Evolutionary conservation across 441 rosid genomes (phyloP).

Genomic region (Populus trichocarpa): DNA sequence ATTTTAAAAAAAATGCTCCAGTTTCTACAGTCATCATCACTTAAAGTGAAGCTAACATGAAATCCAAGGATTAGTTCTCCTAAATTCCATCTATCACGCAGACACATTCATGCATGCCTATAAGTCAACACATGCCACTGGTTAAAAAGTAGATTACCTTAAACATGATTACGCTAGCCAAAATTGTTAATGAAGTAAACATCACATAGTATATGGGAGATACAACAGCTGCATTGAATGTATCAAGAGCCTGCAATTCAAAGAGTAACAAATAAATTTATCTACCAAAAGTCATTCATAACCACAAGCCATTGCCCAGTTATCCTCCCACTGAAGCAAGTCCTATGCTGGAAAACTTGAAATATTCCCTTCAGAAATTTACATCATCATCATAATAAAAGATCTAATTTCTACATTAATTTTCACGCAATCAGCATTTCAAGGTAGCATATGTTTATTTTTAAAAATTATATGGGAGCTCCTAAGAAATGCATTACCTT

Average conservation of each 20-base stretch:
- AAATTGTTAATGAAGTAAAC: slow-evolving; percentile 79
- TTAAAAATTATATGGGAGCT: background rate
- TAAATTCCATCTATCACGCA: background rate
- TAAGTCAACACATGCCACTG: background rate
- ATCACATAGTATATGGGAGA: slow-evolving; percentile 85
- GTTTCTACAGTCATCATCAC: background rate
- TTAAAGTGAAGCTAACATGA: background rate
- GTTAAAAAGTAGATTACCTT: slow-evolving; percentile 41
- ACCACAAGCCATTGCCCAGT: background rate
- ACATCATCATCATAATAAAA: background rate
- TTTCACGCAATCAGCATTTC: background rate
- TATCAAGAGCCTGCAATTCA: slow-evolving; percentile 72
- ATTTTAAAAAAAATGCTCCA: background rate
- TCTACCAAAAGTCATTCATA: background rate
- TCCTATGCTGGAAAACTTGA: background rate
- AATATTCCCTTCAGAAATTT: background rate
- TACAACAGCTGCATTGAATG: slow-evolving; percentile 82
- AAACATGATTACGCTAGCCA: slow-evolving; percentile 95
- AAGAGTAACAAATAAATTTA: background rate
- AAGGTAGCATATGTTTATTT: background rate
- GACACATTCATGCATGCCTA: background rate
- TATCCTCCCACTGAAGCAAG: background rate
- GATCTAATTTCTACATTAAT: no score
- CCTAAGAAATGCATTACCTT: slow-evolving; percentile 41
- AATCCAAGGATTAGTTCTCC: background rate